Conservation (phyloP, 2,329 filamentous ascomycete genomes). For the Decorospora gaudefroyi region DNA sequence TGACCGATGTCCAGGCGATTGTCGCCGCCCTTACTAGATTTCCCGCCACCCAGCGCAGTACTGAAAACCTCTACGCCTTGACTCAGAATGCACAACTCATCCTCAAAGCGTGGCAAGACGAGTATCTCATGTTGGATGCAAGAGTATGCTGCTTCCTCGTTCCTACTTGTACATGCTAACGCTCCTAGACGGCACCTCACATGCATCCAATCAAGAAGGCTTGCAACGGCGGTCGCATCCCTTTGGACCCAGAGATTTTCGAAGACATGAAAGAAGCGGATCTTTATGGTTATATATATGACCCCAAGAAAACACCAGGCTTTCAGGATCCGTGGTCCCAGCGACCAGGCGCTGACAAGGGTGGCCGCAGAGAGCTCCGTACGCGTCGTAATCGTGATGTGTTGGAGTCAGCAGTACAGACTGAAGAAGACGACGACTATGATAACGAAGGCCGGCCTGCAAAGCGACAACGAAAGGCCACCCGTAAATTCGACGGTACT, state of each 20-base stretch:
- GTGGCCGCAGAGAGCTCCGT: constrained; percentile 54
- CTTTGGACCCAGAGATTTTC: constrained; percentile 54
- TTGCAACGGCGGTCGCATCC: constrained; percentile 54
- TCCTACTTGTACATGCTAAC: constrained; percentile 28
- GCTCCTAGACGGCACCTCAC: constrained; percentile 54
- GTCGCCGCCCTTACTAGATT: constrained; percentile 52
- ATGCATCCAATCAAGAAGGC: constrained; percentile 57
- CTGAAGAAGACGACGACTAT: constrained; percentile 47
- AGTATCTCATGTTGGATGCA: constrained; percentile 61
- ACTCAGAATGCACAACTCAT: constrained; percentile 59
- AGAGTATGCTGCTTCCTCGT: constrained; percentile 28
- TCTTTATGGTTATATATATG: constrained; percentile 64
- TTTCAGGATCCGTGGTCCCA: constrained; percentile 63
- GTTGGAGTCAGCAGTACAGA: constrained; percentile 44
- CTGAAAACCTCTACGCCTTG: constrained; percentile 60
- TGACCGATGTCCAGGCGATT: constrained; percentile 51
- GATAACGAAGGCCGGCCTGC: constrained; percentile 38
- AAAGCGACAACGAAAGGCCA: constrained; percentile 44
- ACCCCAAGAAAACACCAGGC: constrained; percentile 56
- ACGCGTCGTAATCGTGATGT: constrained; percentile 50
- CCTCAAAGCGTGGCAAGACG: constrained; percentile 62
- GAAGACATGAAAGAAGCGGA: constrained; percentile 65
- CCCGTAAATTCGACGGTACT: constrained; percentile 42
- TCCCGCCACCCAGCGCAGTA: constrained; percentile 51
- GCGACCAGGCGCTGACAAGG: constrained; percentile 51